phyloP scores from a whole-genome alignment of 768 basidiomycete species.

The Boletellus emodensis region DNA sequence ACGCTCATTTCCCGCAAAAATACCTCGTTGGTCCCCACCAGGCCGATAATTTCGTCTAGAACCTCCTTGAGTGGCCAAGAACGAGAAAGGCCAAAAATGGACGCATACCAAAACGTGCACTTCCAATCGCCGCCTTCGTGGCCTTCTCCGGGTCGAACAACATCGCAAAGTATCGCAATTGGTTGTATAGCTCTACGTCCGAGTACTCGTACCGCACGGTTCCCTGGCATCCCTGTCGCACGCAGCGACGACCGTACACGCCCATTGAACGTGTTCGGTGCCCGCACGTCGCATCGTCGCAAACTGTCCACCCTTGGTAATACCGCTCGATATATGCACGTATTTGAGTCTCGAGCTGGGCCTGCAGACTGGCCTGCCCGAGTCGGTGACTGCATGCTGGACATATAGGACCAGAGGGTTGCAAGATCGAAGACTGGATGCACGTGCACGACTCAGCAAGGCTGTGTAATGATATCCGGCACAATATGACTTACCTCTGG shows the following conservation, averaged over 20 bases:
- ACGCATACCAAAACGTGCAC: slow-evolving; percentile 38
- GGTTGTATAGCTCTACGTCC: slow-evolving; percentile 82
- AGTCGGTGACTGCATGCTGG: slow-evolving; percentile 57
- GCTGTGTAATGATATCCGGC: not conserved
- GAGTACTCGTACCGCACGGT: slow-evolving; percentile 55
- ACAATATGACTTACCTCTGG: slow-evolving; percentile 43
- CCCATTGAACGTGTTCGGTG: slow-evolving; percentile 90
- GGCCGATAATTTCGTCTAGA: slow-evolving; percentile 52
- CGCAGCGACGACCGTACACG: slow-evolving; percentile 83
- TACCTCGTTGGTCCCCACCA: slow-evolving; percentile 46
- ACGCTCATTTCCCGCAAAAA: slow-evolving; percentile 50
- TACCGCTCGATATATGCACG: slow-evolving; percentile 72
- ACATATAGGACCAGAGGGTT: slow-evolving; percentile 64
- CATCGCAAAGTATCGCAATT: slow-evolving; percentile 76
- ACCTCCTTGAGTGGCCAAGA: not conserved
- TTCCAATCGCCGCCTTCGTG: slow-evolving; percentile 46
- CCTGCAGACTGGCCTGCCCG: slow-evolving; percentile 58
- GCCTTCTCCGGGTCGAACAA: slow-evolving; percentile 76
- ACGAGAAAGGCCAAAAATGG: not conserved
- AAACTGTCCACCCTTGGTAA: slow-evolving; percentile 87
- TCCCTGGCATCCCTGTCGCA: slow-evolving; percentile 36
- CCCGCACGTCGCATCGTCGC: slow-evolving; percentile 82
- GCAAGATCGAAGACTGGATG: slow-evolving; percentile 61
- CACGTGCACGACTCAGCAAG: not conserved
- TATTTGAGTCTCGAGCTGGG: slow-evolving; percentile 86